Base-by-base conservation (phyloP, 176 grass and related monocot species). In the Eragrostis nindensis region DNA sequence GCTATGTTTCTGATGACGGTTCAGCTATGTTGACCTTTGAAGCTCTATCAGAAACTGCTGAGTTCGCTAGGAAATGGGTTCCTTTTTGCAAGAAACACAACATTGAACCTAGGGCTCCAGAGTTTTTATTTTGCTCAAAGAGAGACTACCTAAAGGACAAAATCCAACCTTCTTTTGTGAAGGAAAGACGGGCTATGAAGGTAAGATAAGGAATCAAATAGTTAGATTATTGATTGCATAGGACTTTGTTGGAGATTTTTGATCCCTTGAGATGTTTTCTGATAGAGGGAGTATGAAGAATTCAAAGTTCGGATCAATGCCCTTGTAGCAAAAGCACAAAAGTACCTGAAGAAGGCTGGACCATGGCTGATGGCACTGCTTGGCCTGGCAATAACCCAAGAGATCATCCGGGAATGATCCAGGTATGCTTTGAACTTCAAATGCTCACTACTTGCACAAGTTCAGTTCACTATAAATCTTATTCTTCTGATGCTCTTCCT, bases 1-100 rank as follows among this genome's bases (percentile, higher is more conserved):
- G 94, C 80, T 94, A 97, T 87, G 94, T 97, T 82, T 97, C 94
- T 89, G 94, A 97, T 68, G 94, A 97, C 60, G 94, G 94, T 71
- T 94, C 94, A 29, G 94, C 94, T 47, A 97, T 97, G 94, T 59
- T 97, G 60, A 94, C 92, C 55, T 94, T 97, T 82, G 94, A 97
- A 90, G 76, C 80, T 26, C 69, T 97, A 5, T 94, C 94, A 52
- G 92, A 97, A 76, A 97, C 94, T 66, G 80, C 94, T 9, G 94
- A 97, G 70, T 97, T 97, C 50, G 94, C 94, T 59, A 86, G 90
- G 57, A 97, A 97, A 78, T 97, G 94, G 94, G 92, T 97, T 45
- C 94, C 94, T 17, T 94, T 97, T 74, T 97, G 94, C 77, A 97
- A 97, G 45, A 94, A 89, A 55, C 92, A 94, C 62, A 89, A 80